phyloP scores from a whole-genome alignment of 306 rosid species.

The Erythrophleum fordii region DNA sequence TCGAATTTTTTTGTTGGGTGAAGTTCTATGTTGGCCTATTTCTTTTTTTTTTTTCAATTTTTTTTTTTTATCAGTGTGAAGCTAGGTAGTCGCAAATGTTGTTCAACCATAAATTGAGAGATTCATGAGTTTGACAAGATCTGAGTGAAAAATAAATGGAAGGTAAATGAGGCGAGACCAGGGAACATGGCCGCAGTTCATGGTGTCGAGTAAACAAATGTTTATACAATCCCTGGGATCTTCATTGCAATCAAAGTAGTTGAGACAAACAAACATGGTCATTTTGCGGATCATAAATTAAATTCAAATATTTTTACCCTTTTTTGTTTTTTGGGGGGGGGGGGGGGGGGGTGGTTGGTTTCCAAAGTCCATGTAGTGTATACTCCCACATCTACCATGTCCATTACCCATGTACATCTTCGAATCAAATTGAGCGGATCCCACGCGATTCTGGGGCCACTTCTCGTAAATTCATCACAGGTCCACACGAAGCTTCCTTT shows the following conservation, averaged over 20 bases:
- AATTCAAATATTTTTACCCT: background rate
- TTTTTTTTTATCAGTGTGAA: too few species aligned
- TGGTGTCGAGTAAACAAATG: background rate
- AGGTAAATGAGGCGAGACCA: background rate
- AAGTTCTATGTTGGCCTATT: background rate
- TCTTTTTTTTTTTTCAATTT: background rate
- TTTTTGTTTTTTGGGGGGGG: too few species aligned
- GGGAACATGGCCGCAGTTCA: background rate
- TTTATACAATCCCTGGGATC: background rate
- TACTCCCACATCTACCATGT: too few species aligned
- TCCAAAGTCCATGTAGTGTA: too few species aligned
- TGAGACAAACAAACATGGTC: background rate
- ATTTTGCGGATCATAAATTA: too few species aligned
- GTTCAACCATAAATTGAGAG: background rate
- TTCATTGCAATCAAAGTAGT: background rate
- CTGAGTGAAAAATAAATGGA: background rate
- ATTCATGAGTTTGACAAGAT: background rate
- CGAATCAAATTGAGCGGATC: background rate
- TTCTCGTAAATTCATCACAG: background rate
- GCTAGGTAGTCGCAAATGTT: background rate
- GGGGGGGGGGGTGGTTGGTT: too few species aligned
- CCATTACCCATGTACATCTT: too few species aligned
- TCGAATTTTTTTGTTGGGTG: background rate
- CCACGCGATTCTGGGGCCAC: background rate
- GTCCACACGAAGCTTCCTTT: conserved; percentile 1